Base-by-base conservation (phyloP, 306 rosid genomes). In the Cyclanthera cordifolia region DNA sequence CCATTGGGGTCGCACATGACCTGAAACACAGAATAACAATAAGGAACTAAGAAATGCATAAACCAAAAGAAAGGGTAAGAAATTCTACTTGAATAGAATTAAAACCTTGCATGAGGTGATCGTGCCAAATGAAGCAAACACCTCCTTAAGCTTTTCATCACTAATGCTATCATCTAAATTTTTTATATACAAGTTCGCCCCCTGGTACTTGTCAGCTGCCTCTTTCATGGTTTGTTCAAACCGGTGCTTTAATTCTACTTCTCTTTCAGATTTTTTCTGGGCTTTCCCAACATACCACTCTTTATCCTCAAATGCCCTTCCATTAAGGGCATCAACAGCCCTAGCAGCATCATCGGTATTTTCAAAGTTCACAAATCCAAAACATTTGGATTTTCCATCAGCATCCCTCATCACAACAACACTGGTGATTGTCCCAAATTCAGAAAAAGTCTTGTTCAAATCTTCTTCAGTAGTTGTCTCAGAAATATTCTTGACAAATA, bases 341-440 rank as follows among this genome's bases (percentile, higher is more conserved):
- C 16, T 43, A 47, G 76, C 82, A 28, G 82, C 82, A 64, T 78
- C 82, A 16, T 78, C 76, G 2, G 73, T 55, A 19, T 37, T 67
- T 23, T 78, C 82, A 78, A 78, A 78, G 60, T 78, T 78, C 20
- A 78, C 82, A 74, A 78, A 78, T 34, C 82, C 79, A 78, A 78
- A 78, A 19, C 82, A 67, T 14, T 65, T 78, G 2, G 82, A 78
- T 64, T 78, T 78, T 1, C 79, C 82, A 23, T 78, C 82, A 17
- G 49, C 82, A 53, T 78, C 82, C 37, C 82, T 74, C 82, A 78
- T 70, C 51, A 78, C 79, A 34, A 74, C 76, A 21, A 74, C 74
- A 74, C 82, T 78, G 12, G 82, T 78, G 34, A 78, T 13, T 16
- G 76, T 9, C 32, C 82, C 79, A 67, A 30, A 74, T 65, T 78